These are phyloP conservation scores for Pseudogymnoascus sp. DNA, from an alignment of 2,329 filamentous ascomycete genomes.

Conservation along the genomic window DNA sequence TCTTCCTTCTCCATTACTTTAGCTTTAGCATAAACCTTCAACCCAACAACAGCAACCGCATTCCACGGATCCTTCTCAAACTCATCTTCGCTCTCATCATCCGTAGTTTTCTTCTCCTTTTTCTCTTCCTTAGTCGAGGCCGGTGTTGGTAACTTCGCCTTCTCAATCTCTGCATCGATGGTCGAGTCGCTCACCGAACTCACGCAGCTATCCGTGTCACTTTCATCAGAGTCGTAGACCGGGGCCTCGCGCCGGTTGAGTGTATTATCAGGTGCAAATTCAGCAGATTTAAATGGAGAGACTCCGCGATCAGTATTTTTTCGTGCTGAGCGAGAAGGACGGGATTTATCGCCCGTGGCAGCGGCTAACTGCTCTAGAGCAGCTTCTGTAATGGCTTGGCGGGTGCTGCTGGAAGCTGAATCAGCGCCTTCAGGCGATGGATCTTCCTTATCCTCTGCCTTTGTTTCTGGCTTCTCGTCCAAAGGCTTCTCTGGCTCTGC, in stretches of 20 bases:
- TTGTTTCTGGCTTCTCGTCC: conserved; percentile 28
- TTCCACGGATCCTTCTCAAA: conserved; percentile 54
- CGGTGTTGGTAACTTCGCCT: neutral
- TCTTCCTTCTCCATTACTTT: conserved; percentile 23
- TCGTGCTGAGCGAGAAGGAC: neutral
- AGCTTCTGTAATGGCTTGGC: neutral
- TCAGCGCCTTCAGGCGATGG: conserved; percentile 12
- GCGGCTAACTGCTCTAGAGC: neutral
- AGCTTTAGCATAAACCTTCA: conserved; percentile 52
- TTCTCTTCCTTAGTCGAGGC: neutral
- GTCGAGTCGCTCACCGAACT: conserved; percentile 3
- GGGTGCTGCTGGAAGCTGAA: neutral
- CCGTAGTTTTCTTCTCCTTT: neutral
- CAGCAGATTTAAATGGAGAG: neutral
- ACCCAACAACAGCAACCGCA: conserved; percentile 52
- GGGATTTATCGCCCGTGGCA: neutral
- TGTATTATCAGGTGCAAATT: neutral
- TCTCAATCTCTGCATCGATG: conserved; percentile 5
- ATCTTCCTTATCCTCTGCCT: conserved; percentile 20
- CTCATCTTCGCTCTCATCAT: conserved; percentile 44
- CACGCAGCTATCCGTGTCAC: conserved; percentile 3
- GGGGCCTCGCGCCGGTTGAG: neutral
- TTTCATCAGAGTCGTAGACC: neutral
- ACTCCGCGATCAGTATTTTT: neutral
- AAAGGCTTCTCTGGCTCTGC: conserved; percentile 11